These are phyloP conservation scores for Aspergillus novoparasiticus DNA, from an alignment of 2,329 filamentous ascomycete species.

Conservation along the genomic window DNA sequence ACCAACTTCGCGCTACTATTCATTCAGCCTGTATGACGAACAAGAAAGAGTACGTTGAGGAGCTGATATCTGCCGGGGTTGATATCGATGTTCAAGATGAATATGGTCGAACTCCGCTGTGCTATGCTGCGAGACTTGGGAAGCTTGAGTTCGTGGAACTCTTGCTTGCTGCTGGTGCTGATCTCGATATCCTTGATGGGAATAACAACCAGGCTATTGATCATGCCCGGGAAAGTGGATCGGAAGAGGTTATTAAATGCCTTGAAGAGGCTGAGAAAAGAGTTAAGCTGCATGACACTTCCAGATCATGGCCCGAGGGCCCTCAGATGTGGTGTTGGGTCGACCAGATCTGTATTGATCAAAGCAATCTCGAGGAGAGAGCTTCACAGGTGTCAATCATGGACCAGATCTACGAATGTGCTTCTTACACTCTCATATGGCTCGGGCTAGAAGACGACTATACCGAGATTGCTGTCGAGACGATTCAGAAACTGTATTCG, in stretches of 20 bases:
- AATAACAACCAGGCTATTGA: neutral
- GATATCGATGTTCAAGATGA: constrained; percentile 6
- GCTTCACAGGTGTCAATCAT: constrained; percentile 6
- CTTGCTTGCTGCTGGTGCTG: constrained; percentile 6
- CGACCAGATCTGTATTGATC: constrained; percentile 10
- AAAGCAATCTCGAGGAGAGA: constrained; percentile 3
- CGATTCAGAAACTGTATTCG: neutral
- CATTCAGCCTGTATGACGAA: constrained; percentile 1
- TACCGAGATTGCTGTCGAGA: neutral
- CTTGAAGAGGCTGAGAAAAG: constrained; percentile 1
- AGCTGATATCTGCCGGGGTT: neutral
- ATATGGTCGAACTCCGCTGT: neutral
- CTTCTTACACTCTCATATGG: constrained; percentile 3
- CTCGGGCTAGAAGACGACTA: neutral
- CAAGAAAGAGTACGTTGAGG: neutral
- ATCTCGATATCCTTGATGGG: neutral
- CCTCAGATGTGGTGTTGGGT: constrained; percentile 12
- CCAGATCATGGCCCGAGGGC: neutral
- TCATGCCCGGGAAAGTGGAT: neutral
- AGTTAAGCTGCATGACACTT: no score
- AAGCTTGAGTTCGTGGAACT: constrained; percentile 3
- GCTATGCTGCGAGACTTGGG: neutral
- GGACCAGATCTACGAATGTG: constrained; percentile 7
- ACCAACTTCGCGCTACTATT: constrained; percentile 2
- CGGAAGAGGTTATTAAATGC: neutral